Percentiles rank a stretch among this genome's conserved stretches.
Evolutionary conservation across 768 basidiomycete species (phyloP).

Genomic region (Suillus variegatus): DNA sequence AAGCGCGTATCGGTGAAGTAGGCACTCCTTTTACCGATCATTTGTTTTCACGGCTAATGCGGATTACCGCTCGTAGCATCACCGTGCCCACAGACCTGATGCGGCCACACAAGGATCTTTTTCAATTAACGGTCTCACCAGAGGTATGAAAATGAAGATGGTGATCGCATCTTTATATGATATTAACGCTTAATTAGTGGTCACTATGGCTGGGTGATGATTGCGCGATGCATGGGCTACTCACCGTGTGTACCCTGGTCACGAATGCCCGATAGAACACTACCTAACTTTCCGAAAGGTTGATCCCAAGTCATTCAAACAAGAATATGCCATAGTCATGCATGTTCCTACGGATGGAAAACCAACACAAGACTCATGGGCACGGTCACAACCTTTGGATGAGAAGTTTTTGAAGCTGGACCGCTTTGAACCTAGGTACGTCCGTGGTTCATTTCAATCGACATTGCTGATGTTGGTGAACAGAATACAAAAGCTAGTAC

Average conservation of each 20-base stretch:
- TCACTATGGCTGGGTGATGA: constrained; percentile 25
- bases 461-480: background rate
- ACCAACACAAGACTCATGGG: background rate
- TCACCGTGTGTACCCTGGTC: constrained; percentile 17
- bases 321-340: constrained; percentile 21
- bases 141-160: constrained; percentile 12
- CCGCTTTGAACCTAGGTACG: constrained; percentile 25
- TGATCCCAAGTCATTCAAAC: constrained; percentile 15
- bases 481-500: constrained; percentile 24
- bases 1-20: constrained; percentile 18
- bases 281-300: background rate
- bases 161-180: background rate
- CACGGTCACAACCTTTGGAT: constrained; percentile 14
- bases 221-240: constrained; percentile 18
- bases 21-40: background rate
- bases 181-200: constrained; percentile 16
- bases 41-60: background rate
- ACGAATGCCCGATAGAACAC: background rate
- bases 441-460: no score
- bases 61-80: constrained; percentile 12
- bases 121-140: constrained; percentile 8
- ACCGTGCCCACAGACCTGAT: constrained; percentile 18
- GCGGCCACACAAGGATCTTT: constrained; percentile 22
- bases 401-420: constrained; percentile 16
- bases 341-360: constrained; percentile 4